Percentiles rank a stretch among this genome's conserved stretches.
Conservation (phyloP, 306 rosid genomes). For the Inga laurina region DNA sequence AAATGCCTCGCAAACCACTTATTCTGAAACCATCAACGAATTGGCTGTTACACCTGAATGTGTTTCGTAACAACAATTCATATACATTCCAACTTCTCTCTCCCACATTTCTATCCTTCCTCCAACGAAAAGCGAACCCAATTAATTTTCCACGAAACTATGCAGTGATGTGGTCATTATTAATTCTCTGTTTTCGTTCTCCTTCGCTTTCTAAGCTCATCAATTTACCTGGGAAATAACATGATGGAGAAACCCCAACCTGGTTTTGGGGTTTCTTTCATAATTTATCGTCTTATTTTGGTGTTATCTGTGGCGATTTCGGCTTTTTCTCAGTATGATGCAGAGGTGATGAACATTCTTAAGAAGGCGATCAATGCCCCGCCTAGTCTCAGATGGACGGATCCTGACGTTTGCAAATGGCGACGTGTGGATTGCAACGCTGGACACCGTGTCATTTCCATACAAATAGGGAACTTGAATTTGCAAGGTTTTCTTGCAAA, state of each 20-base stretch:
- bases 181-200: neutral
- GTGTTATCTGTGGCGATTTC: conserved; percentile 4
- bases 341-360: conserved; percentile 47
- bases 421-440: conserved; percentile 32
- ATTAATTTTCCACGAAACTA: neutral
- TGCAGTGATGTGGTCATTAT: neutral
- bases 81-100: neutral
- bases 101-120: neutral
- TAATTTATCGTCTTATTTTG: neutral
- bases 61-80: neutral
- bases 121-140: neutral
- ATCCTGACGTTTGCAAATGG: conserved; percentile 61
- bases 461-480: conserved; percentile 58
- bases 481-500: conserved; percentile 63
- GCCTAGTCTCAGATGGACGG: conserved; percentile 48
- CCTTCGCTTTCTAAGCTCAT: neutral
- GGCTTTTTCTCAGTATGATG: conserved; percentile 44
- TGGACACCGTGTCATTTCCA: conserved; percentile 34
- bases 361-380: conserved; percentile 39
- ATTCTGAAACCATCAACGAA: neutral
- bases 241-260: conserved; percentile 48
- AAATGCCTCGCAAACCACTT: neutral
- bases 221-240: neutral
- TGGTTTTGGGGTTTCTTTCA: conserved; percentile 22
- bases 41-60: neutral